These are phyloP conservation scores for Juglanconis sp. DNA, from an alignment of 2,329 filamentous ascomycete genomes.

Conservation along the genomic window DNA sequence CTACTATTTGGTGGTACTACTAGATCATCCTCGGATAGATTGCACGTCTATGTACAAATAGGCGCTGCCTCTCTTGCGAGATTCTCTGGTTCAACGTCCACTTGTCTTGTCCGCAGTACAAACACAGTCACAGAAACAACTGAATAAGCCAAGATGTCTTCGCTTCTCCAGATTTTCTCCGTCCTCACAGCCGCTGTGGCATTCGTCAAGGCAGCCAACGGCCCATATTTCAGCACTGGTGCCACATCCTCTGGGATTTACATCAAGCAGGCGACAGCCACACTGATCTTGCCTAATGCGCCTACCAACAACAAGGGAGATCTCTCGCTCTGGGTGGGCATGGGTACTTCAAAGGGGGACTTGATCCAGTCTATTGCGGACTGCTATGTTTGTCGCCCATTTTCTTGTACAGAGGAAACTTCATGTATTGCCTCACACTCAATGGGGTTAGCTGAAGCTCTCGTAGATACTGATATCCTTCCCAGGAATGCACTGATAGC, in stretches of 20 bases:
- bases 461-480: not conserved
- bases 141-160: not conserved
- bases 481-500: not conserved
- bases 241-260: slow-evolving; percentile 36
- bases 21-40: no score
- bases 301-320: slow-evolving; percentile 35
- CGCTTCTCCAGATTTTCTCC: slow-evolving; percentile 1
- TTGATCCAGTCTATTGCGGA: slow-evolving; percentile 45
- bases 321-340: slow-evolving; percentile 47
- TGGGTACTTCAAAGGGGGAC: slow-evolving; percentile 43
- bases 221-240: slow-evolving; percentile 40
- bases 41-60: no score
- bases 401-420: not conserved
- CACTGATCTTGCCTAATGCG: slow-evolving; percentile 37
- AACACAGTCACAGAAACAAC: no score
- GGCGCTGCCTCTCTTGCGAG: no score
- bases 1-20: no score
- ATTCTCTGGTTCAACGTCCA: no score
- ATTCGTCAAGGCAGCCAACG: slow-evolving; percentile 28
- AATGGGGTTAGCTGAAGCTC: no score
- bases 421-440: not conserved
- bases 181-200: slow-evolving; percentile 19
- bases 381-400: slow-evolving; percentile 20
- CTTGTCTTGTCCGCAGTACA: no score
- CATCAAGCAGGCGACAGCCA: slow-evolving; percentile 42